These are phyloP conservation scores for Isabelozyma heimii DNA, from an alignment of 805 yeast genomes.

Conservation along the genomic window DNA sequence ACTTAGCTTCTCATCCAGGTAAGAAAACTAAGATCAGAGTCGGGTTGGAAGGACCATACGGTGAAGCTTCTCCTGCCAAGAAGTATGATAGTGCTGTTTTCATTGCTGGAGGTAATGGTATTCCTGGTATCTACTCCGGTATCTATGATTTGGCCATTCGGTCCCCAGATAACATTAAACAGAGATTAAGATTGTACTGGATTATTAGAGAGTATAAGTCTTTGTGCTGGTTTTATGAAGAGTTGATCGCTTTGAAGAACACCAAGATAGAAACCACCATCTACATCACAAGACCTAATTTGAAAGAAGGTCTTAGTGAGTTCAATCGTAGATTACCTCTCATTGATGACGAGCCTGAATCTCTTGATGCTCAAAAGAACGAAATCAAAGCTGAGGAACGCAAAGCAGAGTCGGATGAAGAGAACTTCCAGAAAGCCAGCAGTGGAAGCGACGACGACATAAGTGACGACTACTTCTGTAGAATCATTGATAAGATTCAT, in stretches of 20 bases:
- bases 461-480: neutral
- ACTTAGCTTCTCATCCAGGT: slow-evolving; percentile 25
- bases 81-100: slow-evolving; percentile 54
- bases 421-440: neutral
- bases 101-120: slow-evolving; percentile 74
- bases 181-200: slow-evolving; percentile 55
- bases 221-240: slow-evolving; percentile 47
- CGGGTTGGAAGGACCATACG: slow-evolving; percentile 69
- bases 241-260: slow-evolving; percentile 23
- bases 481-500: slow-evolving; percentile 9
- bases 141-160: slow-evolving; percentile 26
- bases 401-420: neutral
- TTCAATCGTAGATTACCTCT: neutral
- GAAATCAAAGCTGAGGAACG: neutral
- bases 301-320: neutral
- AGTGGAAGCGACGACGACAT: neutral
- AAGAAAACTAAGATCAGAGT: slow-evolving; percentile 25
- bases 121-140: slow-evolving; percentile 54
- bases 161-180: slow-evolving; percentile 14
- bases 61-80: slow-evolving; percentile 47
- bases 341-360: neutral
- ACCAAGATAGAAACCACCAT: slow-evolving; percentile 24
- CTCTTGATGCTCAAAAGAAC: neutral
- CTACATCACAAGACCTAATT: slow-evolving; percentile 23
- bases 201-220: slow-evolving; percentile 51